Percentiles rank a stretch among this genome's conserved stretches.
phyloP scores from a whole-genome alignment of 352 stramenopile species.

The Pythium dissimile region DNA sequence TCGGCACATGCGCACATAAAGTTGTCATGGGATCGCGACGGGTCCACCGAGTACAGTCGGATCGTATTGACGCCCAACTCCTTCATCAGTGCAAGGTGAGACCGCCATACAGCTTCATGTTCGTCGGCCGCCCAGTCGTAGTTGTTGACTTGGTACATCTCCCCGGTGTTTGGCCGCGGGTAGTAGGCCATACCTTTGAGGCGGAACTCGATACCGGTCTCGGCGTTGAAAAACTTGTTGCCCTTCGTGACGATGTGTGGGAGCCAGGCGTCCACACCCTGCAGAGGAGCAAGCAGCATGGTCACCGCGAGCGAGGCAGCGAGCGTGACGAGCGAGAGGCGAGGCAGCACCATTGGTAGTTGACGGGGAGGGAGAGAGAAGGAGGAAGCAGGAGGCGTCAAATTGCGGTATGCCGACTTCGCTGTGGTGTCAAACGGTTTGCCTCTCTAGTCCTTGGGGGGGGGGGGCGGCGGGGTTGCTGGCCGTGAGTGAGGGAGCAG shows the following conservation, averaged over 20 bases:
- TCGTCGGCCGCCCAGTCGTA: conserved; percentile 29
- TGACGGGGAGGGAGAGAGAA: too few species aligned
- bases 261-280: conserved; percentile 2
- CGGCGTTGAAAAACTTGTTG: conserved; percentile 56
- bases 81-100: conserved; percentile 21
- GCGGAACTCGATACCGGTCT: conserved; percentile 29
- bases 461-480: too few species aligned
- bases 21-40: conserved; percentile 25
- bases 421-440: too few species aligned
- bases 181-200: conserved; percentile 31
- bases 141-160: conserved; percentile 19
- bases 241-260: conserved; percentile 28
- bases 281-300: neutral
- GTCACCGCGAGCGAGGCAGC: too few species aligned
- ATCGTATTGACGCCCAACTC: conserved; percentile 25
- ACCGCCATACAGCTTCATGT: conserved; percentile 20
- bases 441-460: too few species aligned
- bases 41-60: conserved; percentile 31
- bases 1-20: conserved; percentile 30
- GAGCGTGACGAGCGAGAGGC: too few species aligned
- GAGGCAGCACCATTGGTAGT: too few species aligned
- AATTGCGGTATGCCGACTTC: too few species aligned
- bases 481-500: too few species aligned
- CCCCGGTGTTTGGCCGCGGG: conserved; percentile 24
- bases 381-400: too few species aligned